A percentile compares a stretch with the other conserved stretches of the same genome.
phyloP scores from a whole-genome alignment of 306 rosid genomes.

The Castanea crenata region DNA sequence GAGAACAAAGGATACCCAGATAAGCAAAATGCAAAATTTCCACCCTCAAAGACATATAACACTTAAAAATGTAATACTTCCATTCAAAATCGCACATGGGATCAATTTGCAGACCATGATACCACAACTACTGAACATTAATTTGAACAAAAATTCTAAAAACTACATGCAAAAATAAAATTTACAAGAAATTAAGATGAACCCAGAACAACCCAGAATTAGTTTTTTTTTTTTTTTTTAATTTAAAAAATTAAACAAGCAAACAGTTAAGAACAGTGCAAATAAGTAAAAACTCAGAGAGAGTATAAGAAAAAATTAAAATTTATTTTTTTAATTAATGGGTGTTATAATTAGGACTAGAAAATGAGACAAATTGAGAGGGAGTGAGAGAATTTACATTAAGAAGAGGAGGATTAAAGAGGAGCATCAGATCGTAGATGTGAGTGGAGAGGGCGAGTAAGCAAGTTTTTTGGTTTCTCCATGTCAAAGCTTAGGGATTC shows the following conservation, averaged over 20 bases:
- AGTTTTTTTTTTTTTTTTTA: too few relatives aligned
- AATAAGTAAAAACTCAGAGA: not conserved
- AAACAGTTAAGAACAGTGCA: not conserved
- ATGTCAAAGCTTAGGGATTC: not conserved
- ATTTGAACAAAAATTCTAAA: too few relatives aligned
- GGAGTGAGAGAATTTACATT: not conserved
- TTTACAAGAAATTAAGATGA: too few relatives aligned
- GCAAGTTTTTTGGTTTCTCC: not conserved
- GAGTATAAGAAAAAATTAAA: too few relatives aligned
- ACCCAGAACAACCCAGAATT: too few relatives aligned
- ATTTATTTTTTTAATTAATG: too few relatives aligned
- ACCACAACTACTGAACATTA: too few relatives aligned
- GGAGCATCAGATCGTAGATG: not conserved
- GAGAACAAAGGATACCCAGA: not conserved
- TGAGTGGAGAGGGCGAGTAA: slow-evolving; percentile 1
- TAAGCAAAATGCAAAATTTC: not conserved
- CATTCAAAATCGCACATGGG: too few relatives aligned
- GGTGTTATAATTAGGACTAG: not conserved
- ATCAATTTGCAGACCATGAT: too few relatives aligned
- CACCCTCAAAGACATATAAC: not conserved
- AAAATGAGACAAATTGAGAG: not conserved
- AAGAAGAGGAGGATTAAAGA: not conserved
- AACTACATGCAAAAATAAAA: too few relatives aligned
- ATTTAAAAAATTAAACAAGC: not conserved
- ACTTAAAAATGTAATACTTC: too few relatives aligned